Evolutionary conservation across 78 protist genomes (phyloP).

Genomic region (Protostelium mycophagum): DNA sequence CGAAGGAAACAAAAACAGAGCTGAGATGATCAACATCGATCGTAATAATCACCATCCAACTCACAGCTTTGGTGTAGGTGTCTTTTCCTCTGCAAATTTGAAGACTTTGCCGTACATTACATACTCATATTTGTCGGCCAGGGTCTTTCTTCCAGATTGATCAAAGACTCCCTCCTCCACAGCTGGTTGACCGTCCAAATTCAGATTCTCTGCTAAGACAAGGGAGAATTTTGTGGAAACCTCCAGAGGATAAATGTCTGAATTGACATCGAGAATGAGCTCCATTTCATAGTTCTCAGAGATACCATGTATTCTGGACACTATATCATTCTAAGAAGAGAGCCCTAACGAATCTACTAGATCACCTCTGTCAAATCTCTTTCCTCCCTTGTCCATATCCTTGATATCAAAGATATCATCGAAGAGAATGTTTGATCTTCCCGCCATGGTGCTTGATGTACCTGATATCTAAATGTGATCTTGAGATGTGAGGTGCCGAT

Average conservation of each 20-base stretch:
- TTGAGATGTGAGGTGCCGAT: neutral
- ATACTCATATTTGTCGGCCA: constrained; percentile 79
- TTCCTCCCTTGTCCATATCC: constrained; percentile 75
- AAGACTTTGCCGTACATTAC: constrained; percentile 88
- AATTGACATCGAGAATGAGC: constrained; percentile 77
- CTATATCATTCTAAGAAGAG: constrained; percentile 1
- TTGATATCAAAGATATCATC: constrained; percentile 77
- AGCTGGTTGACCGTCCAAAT: constrained; percentile 64
- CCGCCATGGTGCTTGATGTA: neutral
- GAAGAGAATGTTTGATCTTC: constrained; percentile 34
- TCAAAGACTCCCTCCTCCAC: constrained; percentile 57
- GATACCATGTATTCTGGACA: constrained; percentile 65
- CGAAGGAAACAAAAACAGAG: constrained; percentile 81
- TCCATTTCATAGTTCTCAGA: constrained; percentile 73
- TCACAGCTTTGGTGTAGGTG: constrained; percentile 47
- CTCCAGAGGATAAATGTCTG: constrained; percentile 80
- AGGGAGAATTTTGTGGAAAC: constrained; percentile 59
- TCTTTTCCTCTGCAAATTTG: constrained; percentile 68
- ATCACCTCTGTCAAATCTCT: constrained; percentile 73
- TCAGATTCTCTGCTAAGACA: constrained; percentile 68
- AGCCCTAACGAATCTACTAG: neutral
- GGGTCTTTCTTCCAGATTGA: constrained; percentile 14
- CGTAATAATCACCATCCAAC: neutral
- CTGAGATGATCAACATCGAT: constrained; percentile 8
- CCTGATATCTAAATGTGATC: too few species aligned